phyloP scores from a whole-genome alignment of 2,329 filamentous ascomycete genomes.

The Penicillium nordicum region DNA sequence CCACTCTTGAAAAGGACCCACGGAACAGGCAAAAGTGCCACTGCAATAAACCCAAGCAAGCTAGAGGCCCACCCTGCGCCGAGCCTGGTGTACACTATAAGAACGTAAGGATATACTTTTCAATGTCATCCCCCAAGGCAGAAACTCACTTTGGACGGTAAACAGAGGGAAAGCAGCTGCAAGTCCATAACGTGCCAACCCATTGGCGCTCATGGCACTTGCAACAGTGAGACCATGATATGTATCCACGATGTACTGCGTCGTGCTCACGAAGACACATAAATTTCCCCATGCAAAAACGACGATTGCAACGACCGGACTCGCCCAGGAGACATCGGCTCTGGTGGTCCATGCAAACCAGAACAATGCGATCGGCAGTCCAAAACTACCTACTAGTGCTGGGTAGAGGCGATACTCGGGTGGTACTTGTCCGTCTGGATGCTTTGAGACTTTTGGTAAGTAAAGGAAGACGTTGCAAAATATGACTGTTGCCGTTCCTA shows the following conservation, averaged over 20 bases:
- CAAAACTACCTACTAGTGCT: slow-evolving; percentile 18
- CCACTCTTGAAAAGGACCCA: slow-evolving; percentile 50
- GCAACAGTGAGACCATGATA: slow-evolving; percentile 19
- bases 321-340: slow-evolving; percentile 13
- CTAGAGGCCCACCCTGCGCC: slow-evolving; percentile 60
- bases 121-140: background rate
- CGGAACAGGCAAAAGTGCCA: slow-evolving; percentile 43
- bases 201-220: slow-evolving; percentile 22
- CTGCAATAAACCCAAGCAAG: slow-evolving; percentile 55
- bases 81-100: slow-evolving; percentile 56
- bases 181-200: slow-evolving; percentile 18
- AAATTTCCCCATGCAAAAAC: slow-evolving; percentile 21
- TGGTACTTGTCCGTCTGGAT: slow-evolving; percentile 2
- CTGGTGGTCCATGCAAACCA: slow-evolving; percentile 21
- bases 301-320: slow-evolving; percentile 14
- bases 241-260: slow-evolving; percentile 16
- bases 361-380: slow-evolving; percentile 17
- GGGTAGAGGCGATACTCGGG: slow-evolving; percentile 20
- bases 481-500: slow-evolving; percentile 40
- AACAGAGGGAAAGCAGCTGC: slow-evolving; percentile 19
- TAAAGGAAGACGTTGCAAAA: slow-evolving; percentile 17
- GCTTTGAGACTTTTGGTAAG: slow-evolving; percentile 3
- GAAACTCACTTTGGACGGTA: slow-evolving; percentile 18
- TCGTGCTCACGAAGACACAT: slow-evolving; percentile 19
- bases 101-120: background rate